Evolutionary conservation across 495 filamentous ascomycete genomes (phyloP), one percentile per base, ranked within the genome.

Genomic region (Pyronema domesticum): DNA sequence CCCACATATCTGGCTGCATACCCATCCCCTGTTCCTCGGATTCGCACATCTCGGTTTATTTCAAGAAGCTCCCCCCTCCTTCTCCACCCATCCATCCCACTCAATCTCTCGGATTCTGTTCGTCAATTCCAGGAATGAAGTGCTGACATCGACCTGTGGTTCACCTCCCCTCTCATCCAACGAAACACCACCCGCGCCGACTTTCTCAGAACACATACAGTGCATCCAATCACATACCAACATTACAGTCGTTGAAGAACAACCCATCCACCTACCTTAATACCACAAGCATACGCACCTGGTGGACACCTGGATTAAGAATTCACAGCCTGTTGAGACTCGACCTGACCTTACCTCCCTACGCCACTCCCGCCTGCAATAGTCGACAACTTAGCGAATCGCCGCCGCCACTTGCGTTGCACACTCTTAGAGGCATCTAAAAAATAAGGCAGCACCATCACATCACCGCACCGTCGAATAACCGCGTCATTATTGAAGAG

Each of bases 31-130:
- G 11, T 43, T 17, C 50, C 50, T 47, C 45, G 39, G 39, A 42
- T n/a, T 50, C 19, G 47, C 47, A 50, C 50, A 53, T 53, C 50
- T 53, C 50, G 36, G 11, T 53, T 40, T 53, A 53, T 53, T 53
- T 53, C 50, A 53, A 53, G 50, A 53, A 51, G 35, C 11, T 18
- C 50, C 50, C 37, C 50, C 50, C 50, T 33, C 50, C 35, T 42
- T 40, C 50, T 53, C 50, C 50, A 18, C 30, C 39, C 45, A 47
- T 47, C 45, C 19, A 9, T 53, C 50, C 7, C 35, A 11, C 37
- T 53, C 50, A 43, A 53, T 53, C 37, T 34, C 47, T 50, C 47
- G 47, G 19, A 50, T 53, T 43, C 50, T 53, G 50, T 53, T 53
- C 36, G 50, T 43, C 50, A 53, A 53, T 53, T 42, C 36, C 50